Evolutionary conservation across 495 filamentous ascomycete species (phyloP).

Genomic region (Xylaria palmicola): DNA sequence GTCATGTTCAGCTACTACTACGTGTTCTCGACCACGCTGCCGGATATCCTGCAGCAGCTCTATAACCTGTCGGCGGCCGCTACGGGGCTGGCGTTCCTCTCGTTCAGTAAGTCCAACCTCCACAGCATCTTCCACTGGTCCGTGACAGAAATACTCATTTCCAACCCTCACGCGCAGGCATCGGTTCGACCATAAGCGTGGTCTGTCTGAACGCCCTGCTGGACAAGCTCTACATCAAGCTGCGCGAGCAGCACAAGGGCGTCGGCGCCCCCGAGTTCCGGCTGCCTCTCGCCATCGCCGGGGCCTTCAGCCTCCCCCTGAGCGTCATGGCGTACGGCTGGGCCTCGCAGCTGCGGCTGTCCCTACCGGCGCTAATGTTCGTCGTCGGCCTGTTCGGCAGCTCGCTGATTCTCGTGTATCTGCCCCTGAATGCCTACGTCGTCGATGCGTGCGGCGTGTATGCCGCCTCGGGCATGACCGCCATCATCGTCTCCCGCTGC

Average conservation of each 20-base stretch:
- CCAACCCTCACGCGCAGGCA: constrained; percentile 40
- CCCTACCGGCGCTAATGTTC: constrained; percentile 42
- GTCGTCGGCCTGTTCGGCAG: constrained; percentile 37
- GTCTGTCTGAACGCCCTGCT: constrained; percentile 44
- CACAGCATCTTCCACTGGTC: too few species aligned
- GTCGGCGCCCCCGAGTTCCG: constrained; percentile 49
- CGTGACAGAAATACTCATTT: too few species aligned
- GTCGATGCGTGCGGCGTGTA: constrained; percentile 59
- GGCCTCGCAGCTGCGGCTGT: constrained; percentile 37
- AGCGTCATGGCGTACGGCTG: constrained; percentile 50
- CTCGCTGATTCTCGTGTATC: constrained; percentile 41
- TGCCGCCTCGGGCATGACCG: constrained; percentile 57
- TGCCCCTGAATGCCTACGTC: constrained; percentile 55
- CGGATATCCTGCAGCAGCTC: constrained; percentile 46
- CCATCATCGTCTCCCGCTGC: constrained; percentile 53
- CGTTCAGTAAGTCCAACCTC: constrained; percentile 58
- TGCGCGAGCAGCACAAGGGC: constrained; percentile 39
- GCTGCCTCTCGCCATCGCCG: constrained; percentile 49
- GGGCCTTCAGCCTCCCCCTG: constrained; percentile 43
- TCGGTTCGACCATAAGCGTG: constrained; percentile 50
- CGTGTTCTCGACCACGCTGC: constrained; percentile 50
- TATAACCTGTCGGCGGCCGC: constrained; percentile 49
- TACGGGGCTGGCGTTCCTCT: constrained; percentile 47
- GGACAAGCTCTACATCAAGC: constrained; percentile 52
- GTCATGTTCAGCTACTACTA: constrained; percentile 56